Evolutionary conservation across 306 rosid genomes (phyloP), one percentile per base, ranked within the genome.

Genomic region (Lathyrus tuberosus): DNA sequence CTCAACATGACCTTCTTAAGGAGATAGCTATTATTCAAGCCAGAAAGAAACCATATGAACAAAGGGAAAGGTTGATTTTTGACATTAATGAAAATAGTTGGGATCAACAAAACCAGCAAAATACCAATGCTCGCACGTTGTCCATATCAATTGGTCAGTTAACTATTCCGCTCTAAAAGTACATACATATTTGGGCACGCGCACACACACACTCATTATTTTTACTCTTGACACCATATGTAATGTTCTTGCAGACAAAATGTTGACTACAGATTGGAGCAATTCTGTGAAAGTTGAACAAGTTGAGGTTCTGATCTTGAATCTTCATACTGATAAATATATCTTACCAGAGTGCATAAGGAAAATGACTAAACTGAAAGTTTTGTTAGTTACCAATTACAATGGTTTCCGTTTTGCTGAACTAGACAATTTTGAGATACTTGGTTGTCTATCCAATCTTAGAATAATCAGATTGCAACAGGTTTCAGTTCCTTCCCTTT

Each of bases 281-380:
- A 30, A 68, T 67, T 51, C 79, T 69, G 67, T 74, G 65, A 62
- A 74, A n/a, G 18, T 11, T 4, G 66, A 81, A 10, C 37, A 53
- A 18, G 81, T 66, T n/a, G 82, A 84, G 81, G 92, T 89, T 42
- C 73, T 86, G 16, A 67, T 84, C 53, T 69, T 89, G 31, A 84
- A 86, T 70, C 70, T 83, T 24, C 62, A 42, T 20, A 33, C 79
- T 11, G 4, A 38, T 2, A 51, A 68, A 62, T 43, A 38, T 65
- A 15, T 14, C 62, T 62, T 62, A 24, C 77, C 63, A 5, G 42
- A 48, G 22, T 48, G 65, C 8, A 62, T 62, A 43, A 14, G 5
- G 26, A 62, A 22, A 72, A 72, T 62, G 70, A 61, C 48, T 18
- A 12, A 47, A 20, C 76, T 46, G 2, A 69, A 31, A 46, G 67